Base-by-base conservation (phyloP, 2,329 filamentous ascomycete genomes). In the Chaetomium sp. region DNA sequence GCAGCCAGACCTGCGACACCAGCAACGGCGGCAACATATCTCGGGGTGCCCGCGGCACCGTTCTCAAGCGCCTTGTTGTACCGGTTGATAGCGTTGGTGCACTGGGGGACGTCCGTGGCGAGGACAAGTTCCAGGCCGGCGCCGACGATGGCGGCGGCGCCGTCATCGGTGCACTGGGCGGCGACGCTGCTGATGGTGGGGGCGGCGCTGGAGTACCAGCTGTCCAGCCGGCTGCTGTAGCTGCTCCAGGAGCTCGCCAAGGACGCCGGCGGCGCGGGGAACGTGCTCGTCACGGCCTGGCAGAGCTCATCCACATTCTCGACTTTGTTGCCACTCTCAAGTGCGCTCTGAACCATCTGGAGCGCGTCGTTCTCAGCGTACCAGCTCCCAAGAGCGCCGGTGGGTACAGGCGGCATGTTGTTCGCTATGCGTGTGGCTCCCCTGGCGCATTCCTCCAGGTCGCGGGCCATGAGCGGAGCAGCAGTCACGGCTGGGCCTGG, bases 211-310 rank as follows among this genome's bases (percentile, higher is more conserved):
- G 33, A 25, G 4, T 31, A 33, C 58, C 58, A 61, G 12, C 33
- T 55, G 4, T 13, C 1, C 2, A 21, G 2, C 4, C 12, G 13
- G 33, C 27, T 45, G 33, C 5, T 38, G 25, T 61, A 55, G 49
- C 49, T 55, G 58, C 58, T 61, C 19, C 27, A 35, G 19, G 49
- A 35, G 33, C 58, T 61, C 23, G 49, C 8, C 49, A 61, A 16
- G 1, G 58, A 61, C 9, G 7, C 49, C 8, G 58, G 58, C 2
- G 58, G 58, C 4, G 58, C 16, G n/a, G 53, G 53, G 9, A n/a
- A 42, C 12, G 53, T 23, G 53, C n/a, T 35, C 31, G 25, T 38
- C 31, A 35, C 10, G 7, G 21, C 31, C 19, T 33, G 3, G 53
- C 53, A 56, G 29, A 23, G 31, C 4, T 33, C 19, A 10, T 21